Base-by-base conservation (phyloP, 495 filamentous ascomycete genomes). In the Daldinia decipiens region DNA sequence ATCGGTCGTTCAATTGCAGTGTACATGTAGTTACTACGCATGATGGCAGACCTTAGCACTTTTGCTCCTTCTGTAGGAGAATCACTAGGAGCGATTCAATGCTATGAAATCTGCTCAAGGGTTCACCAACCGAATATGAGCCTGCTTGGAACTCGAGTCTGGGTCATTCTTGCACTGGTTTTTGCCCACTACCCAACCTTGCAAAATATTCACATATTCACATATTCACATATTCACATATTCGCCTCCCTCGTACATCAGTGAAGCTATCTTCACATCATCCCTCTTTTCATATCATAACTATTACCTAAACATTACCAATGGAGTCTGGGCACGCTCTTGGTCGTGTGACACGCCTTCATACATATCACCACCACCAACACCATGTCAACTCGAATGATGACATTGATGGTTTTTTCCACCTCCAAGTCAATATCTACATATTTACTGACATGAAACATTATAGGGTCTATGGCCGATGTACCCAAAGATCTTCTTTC, bases 401-500 rank as follows among this genome's bases (percentile, higher is more conserved):
- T 32, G 34, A 40, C 4, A 21, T 62, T 11, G 47, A 72, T 53
- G 63, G 62, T 69, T 62, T 5, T 65, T 74, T n/a, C 3, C 15
- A 58, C 29, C 19, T 56, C 45, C 12, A 13, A 38, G 13, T 50
- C 2, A 24, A 51, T 38, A 13, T 19, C 9, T 2, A 13, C 24
- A 31, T 39, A 40, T 34, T 58, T 39, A 29, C 54, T 50, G 50
- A 74, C 77, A 78, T 40, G n/a, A 38, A 6, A 61, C 67, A 60
- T 62, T 13, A 67, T 67, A 81, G 74, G 77, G 67, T 79, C 73
- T 5, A 80, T 82, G 68, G 77, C 73, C 72, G 79, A 82, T 70
- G 71, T 96, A 79, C 93, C 95, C 56, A 91, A 94, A 80, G 88
- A 95, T 78, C 88, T 98, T 56, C 81, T 91, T 71, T 83, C 89